Conservation (phyloP, 2,329 filamentous ascomycete genomes). For the Neofusicoccum sp. region DNA sequence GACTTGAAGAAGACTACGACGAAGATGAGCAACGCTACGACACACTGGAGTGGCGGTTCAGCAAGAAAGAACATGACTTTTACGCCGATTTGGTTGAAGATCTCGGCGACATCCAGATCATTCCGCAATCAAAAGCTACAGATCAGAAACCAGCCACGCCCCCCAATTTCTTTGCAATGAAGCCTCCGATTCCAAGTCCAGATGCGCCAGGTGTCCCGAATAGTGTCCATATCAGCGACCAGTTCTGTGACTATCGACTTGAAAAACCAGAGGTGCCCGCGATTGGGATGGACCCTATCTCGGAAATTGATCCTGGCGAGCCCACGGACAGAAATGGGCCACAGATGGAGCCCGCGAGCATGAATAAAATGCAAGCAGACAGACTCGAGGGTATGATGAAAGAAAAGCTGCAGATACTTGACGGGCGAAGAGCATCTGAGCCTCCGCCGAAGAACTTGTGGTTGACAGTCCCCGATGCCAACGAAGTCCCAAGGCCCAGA, state of each 20-base stretch:
- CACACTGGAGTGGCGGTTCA: not conserved
- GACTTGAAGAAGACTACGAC: constrained; percentile 1
- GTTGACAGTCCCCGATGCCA: not conserved
- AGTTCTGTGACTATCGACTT: too few relatives aligned
- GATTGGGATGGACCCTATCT: too few relatives aligned
- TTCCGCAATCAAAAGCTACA: not conserved
- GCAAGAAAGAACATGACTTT: not conserved
- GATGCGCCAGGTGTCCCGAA: too few relatives aligned
- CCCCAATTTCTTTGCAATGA: not conserved
- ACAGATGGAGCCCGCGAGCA: too few relatives aligned
- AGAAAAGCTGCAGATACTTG: too few relatives aligned
- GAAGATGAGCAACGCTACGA: not conserved
- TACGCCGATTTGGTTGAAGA: not conserved
- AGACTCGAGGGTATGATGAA: too few relatives aligned
- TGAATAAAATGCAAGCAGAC: too few relatives aligned
- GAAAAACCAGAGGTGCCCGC: too few relatives aligned
- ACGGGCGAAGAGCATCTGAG: not conserved
- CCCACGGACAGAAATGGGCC: too few relatives aligned
- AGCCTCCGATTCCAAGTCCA: too few relatives aligned
- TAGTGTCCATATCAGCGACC: too few relatives aligned
- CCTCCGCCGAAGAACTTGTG: not conserved
- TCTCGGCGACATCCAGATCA: not conserved
- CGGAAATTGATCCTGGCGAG: too few relatives aligned
- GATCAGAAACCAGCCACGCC: not conserved
- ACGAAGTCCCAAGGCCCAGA: not conserved